These are phyloP conservation scores for Spatholobus suberectus DNA, from an alignment of 306 rosid genomes.

Conservation along the genomic window DNA sequence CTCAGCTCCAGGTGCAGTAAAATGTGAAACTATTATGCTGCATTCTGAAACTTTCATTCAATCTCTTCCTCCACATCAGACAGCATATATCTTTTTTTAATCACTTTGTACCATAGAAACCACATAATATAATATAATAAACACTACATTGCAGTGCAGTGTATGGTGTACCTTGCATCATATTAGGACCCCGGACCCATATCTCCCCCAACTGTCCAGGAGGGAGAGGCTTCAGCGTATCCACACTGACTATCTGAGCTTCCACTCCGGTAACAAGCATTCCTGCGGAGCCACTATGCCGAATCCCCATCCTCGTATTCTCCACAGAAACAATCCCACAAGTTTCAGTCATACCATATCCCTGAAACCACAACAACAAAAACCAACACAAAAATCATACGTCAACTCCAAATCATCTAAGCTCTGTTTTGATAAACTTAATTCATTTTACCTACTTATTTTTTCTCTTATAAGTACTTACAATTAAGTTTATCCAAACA, in stretches of 20 bases:
- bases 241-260: constrained; percentile 78
- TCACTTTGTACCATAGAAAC: not conserved
- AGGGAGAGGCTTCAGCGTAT: constrained; percentile 81
- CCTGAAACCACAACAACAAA: constrained; percentile 53
- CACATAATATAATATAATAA: not conserved
- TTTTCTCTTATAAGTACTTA: not conserved
- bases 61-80: not conserved
- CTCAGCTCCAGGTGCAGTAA: not conserved
- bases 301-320: constrained; percentile 53
- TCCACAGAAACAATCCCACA: constrained; percentile 74
- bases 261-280: constrained; percentile 76
- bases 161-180: constrained; percentile 70
- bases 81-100: not conserved
- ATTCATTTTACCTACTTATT: no score
- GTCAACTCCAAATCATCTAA: not conserved
- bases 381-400: not conserved
- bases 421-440: no score
- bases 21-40: not conserved
- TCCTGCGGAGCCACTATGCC: constrained; percentile 79
- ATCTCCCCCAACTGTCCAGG: constrained; percentile 89
- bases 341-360: constrained; percentile 98
- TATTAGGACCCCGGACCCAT: constrained; percentile 90
- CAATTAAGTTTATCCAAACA: not conserved
- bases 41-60: not conserved
- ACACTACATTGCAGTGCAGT: not conserved